phyloP scores from a whole-genome alignment of 1,139 yeast genomes.

The Yamadazyma spencermartinsiae region DNA sequence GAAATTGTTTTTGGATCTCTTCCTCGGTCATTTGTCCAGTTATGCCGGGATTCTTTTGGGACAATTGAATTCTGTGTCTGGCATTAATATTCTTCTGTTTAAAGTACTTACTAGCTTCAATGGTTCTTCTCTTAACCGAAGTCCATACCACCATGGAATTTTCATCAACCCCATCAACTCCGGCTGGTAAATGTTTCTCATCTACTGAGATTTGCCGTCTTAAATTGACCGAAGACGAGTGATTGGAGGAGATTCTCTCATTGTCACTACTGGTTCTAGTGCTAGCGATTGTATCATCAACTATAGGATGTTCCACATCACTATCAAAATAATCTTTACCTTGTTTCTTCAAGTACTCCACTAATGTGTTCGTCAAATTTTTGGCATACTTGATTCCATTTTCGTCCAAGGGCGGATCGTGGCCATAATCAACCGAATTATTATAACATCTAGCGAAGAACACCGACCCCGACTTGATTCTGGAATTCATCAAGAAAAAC shows the following conservation, averaged over 20 bases:
- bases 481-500: constrained; percentile 83
- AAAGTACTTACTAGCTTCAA: constrained; percentile 74
- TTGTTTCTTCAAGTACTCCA: constrained; percentile 34
- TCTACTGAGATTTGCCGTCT: constrained; percentile 24
- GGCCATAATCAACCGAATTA: constrained; percentile 51
- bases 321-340: constrained; percentile 29
- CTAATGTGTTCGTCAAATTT: constrained; percentile 36
- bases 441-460: constrained; percentile 84
- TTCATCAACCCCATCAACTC: constrained; percentile 49
- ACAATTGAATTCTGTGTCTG: constrained; percentile 76
- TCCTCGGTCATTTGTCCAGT: constrained; percentile 66
- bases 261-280: constrained; percentile 1
- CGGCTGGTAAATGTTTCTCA: constrained; percentile 46
- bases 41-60: constrained; percentile 90
- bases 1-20: constrained; percentile 59
- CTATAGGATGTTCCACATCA: constrained; percentile 1
- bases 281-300: not conserved
- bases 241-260: constrained; percentile 8
- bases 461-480: constrained; percentile 81
- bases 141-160: constrained; percentile 83
- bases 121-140: constrained; percentile 81
- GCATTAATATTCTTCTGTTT: constrained; percentile 58
- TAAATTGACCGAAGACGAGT: constrained; percentile 11
- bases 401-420: constrained; percentile 67
- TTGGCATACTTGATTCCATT: constrained; percentile 58